Percentiles rank a stretch among this genome's conserved stretches.
Conservation (phyloP, 2,329 filamentous ascomycete genomes). For the Colletotrichum sublineola region DNA sequence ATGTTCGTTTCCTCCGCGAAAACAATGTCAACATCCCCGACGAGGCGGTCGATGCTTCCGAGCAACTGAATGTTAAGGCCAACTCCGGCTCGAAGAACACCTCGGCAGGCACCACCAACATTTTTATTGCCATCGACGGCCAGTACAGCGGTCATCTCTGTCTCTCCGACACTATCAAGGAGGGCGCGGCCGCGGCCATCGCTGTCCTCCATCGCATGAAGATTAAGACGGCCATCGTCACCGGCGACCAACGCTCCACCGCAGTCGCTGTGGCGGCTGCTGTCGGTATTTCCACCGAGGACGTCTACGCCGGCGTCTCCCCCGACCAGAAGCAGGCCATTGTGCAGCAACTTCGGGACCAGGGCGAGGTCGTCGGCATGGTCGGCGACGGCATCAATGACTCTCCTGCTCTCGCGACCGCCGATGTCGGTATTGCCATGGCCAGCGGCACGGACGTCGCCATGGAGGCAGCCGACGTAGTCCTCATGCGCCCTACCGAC, state of each 20-base stretch:
- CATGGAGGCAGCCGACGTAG: constrained; percentile 96
- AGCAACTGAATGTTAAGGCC: constrained; percentile 66
- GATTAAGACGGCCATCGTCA: constrained; percentile 91
- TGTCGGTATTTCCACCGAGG: constrained; percentile 81
- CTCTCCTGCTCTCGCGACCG: constrained; percentile 92
- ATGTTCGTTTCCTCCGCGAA: constrained; percentile 80
- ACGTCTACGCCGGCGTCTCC: constrained; percentile 89
- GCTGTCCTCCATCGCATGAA: constrained; percentile 86
- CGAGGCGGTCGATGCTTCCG: constrained; percentile 73
- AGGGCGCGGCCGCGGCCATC: constrained; percentile 84
- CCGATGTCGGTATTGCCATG: constrained; percentile 93
- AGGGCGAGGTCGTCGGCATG: constrained; percentile 90
- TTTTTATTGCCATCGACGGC: constrained; percentile 90
- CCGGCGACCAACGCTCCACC: constrained; percentile 88
- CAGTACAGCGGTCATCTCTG: constrained; percentile 85
- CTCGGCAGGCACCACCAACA: constrained; percentile 83
- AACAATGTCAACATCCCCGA: constrained; percentile 76
- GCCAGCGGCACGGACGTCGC: constrained; percentile 94
- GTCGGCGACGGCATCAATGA: constrained; percentile 99
- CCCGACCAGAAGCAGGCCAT: constrained; percentile 93
- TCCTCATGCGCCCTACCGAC: constrained; percentile 93
- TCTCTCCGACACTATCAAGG: constrained; percentile 92
- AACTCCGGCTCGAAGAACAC: constrained; percentile 50
- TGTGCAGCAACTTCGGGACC: constrained; percentile 79
- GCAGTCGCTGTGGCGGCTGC: constrained; percentile 85